These are phyloP conservation scores for Cordyceps farinosa DNA, from an alignment of 2,329 filamentous ascomycete species.

Conservation along the genomic window DNA sequence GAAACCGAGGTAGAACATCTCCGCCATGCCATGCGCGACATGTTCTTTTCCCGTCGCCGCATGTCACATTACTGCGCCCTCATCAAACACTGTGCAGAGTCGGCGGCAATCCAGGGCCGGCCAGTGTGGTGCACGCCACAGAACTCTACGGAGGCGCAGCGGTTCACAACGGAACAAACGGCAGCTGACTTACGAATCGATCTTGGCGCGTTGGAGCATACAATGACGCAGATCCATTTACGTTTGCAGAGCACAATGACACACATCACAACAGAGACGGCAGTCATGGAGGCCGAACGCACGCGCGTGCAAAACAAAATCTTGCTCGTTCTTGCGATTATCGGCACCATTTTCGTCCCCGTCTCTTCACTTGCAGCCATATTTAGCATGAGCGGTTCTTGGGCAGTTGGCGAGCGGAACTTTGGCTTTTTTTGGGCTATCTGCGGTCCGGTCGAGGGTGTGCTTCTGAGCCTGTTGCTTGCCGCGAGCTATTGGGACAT, in stretches of 20 bases:
- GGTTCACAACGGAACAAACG: neutral
- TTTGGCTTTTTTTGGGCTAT: constrained; percentile 19
- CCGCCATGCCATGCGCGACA: constrained; percentile 16
- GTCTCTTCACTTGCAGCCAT: constrained; percentile 17
- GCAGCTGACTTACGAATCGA: constrained; percentile 6
- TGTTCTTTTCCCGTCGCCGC: constrained; percentile 18
- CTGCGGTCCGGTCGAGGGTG: constrained; percentile 14
- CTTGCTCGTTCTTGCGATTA: constrained; percentile 16
- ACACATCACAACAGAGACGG: constrained; percentile 19
- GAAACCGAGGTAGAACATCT: constrained; percentile 7
- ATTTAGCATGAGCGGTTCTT: constrained; percentile 19
- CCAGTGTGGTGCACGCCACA: constrained; percentile 12
- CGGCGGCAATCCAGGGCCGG: constrained; percentile 5
- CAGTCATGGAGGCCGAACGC: constrained; percentile 18
- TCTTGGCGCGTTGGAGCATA: constrained; percentile 10
- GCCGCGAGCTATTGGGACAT: constrained; percentile 14
- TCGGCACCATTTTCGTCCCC: constrained; percentile 18
- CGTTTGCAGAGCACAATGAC: constrained; percentile 19
- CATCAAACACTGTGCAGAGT: constrained; percentile 6
- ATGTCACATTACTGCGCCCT: constrained; percentile 14
- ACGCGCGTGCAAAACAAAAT: constrained; percentile 19
- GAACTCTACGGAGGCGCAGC: constrained; percentile 7
- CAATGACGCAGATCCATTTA: constrained; percentile 15
- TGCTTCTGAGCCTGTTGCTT: constrained; percentile 14
- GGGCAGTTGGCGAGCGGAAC: constrained; percentile 16